Base-by-base conservation (phyloP, 192 early-diverging fungal species). In the Kickxella alabastrina region DNA sequence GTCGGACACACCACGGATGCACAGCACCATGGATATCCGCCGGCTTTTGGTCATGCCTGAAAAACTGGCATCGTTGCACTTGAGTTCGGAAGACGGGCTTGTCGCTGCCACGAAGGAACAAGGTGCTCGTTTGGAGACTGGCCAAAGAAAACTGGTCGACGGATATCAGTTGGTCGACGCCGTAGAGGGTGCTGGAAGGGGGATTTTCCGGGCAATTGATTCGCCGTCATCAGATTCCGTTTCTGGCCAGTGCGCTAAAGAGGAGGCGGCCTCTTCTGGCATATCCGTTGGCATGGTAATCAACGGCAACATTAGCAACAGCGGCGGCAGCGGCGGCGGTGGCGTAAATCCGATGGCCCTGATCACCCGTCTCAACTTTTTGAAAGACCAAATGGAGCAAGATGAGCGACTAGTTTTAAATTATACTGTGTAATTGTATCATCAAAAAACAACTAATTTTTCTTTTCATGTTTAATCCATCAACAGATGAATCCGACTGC, bases 301-400 rank as follows among this genome's bases (percentile, higher is more conserved):
- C 6, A 41, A 6, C 6, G 21, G 39, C 15, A 15, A 41, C 14
- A 27, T 13, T 18, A 22, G 12, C 24, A 35, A 48, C 1, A 3
- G 35, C 15, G 36, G 22, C 21, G 13, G 21, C 42, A 7, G 7
- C 28, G 25, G 10, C 29, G 24, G 57, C 32, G 26, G 38, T 10
- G 72, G 72, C 24, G 61, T 75, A 15, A 75, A 75, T 42, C 65
- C 72, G 3, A 37, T 57, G 17, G 72, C 72, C 10, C 61, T 75
- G 43, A 57, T 54, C 34, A 65, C 62, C 19, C 50, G 72, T 10
- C 65, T 75, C 13, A 57, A 43, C 50, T 75, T 68, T 52, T 42
- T 75, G 6, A 68, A 75, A 42, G 52, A 64, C 5, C 61, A 75
- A 45, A 63, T 75, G 52, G 65, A 75, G 31, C 72, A 75, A 18